phyloP scores from a whole-genome alignment of 345 rosid species.

The Atalantia buxifolia region DNA sequence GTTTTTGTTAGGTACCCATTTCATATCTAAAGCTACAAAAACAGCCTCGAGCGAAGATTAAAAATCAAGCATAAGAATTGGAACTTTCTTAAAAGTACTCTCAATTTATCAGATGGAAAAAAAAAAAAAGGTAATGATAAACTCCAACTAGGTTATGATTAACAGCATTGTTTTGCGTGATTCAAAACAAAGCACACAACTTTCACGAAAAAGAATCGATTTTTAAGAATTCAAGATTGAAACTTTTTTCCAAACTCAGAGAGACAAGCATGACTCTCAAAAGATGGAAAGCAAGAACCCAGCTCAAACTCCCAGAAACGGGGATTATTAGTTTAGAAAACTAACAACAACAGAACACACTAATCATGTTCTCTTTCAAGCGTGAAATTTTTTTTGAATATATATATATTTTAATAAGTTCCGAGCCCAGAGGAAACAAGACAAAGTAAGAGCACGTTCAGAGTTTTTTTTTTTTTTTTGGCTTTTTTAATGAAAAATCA shows the following conservation, averaged over 20 bases:
- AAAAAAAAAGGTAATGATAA: constrained; percentile 29
- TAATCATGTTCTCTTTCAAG: constrained; percentile 57
- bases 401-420: neutral
- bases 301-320: constrained; percentile 55
- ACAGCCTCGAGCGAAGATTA: constrained; percentile 20
- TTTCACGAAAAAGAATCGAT: constrained; percentile 17
- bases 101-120: neutral
- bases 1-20: constrained; percentile 33
- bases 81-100: constrained; percentile 11
- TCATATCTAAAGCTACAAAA: constrained; percentile 49
- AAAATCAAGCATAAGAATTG: neutral
- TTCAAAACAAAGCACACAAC: constrained; percentile 20
- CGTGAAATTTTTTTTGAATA: constrained; percentile 53
- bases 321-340: constrained; percentile 21
- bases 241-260: constrained; percentile 20
- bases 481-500: constrained; percentile 15
- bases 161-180: constrained; percentile 50
- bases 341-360: constrained; percentile 19
- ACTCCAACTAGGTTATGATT: constrained; percentile 27
- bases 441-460: constrained; percentile 55
- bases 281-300: constrained; percentile 60
- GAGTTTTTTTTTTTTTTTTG: constrained; percentile 22
- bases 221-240: constrained; percentile 15
- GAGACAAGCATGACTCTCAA: constrained; percentile 69
- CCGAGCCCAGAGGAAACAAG: constrained; percentile 17